Evolutionary conservation across 116 monocot species (phyloP), one percentile per base, ranked within the genome.

Genomic region (Phalaenopsis hybrid): DNA sequence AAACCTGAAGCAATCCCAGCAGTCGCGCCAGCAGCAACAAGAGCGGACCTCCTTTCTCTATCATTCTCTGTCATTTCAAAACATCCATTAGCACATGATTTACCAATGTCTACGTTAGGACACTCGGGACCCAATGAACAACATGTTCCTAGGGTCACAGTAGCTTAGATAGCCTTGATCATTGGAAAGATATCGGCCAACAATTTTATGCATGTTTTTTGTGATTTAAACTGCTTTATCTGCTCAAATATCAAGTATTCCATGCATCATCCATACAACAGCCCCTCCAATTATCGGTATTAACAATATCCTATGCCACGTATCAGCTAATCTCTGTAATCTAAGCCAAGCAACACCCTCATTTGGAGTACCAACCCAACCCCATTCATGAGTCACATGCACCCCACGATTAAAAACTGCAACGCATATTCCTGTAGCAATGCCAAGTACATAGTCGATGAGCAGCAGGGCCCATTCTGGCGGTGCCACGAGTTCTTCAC

Each of bases 1-100:
- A 99, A 99, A 33, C 99, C 99, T 99, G 92, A 85, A 85, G 99
- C 95, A 87, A 95, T 99, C 81, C 99, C 99, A 85, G 99, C 99
- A 88, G 99, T 95, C 48, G 99, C 93, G 76, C 99, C 99, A 76
- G 99, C 99, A 34, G 95, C 99, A 86, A 95, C 82, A 81, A 99
- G 90, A 45, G 99, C 93, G 81, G 93, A 95, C 74, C 92, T 93
- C 79, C 99, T 95, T 80, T 99, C 99, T 86, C 93, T 86, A 76
- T 95, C 95, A 77, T 95, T 99, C 78, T 95, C 99, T 90, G 93
- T 95, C 95, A 95, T 92, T 83, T 93, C 92, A 63, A 95, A 93
- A 86, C 92, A 99, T 20, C 99, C 99, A 87, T 92, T 82, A 43
- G 99, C 99, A 82, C 99, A 99, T 21, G 99, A 99, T 85, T 93